These are phyloP conservation scores for Fusarium sp. DNA, from an alignment of 2,329 filamentous ascomycete species.

Conservation along the genomic window DNA sequence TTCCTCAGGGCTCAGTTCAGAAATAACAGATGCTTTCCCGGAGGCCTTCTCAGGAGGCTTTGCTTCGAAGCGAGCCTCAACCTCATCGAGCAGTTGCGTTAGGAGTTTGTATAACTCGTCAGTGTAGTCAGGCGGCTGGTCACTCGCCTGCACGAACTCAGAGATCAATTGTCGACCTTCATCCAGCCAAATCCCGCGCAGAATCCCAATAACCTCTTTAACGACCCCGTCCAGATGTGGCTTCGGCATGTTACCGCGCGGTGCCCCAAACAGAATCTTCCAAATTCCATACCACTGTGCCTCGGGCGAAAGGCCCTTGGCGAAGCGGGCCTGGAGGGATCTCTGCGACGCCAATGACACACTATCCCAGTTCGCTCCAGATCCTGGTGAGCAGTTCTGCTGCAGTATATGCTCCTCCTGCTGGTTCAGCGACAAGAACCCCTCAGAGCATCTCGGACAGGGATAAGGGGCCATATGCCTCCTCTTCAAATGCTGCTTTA, in stretches of 20 bases:
- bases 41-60: not conserved
- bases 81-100: not conserved
- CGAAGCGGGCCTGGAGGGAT: not conserved
- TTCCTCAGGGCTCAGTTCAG: not conserved
- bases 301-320: accelerated
- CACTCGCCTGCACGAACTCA: accelerated
- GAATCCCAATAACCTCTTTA: not conserved
- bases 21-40: accelerated
- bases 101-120: not conserved
- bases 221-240: not conserved
- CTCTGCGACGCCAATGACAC: not conserved
- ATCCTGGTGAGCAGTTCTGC: accelerated
- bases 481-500: not conserved
- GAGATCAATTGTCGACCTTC: accelerated
- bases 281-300: not conserved
- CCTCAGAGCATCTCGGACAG: not conserved
- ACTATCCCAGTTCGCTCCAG: not conserved
- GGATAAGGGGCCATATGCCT: not conserved
- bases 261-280: not conserved
- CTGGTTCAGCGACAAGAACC: accelerated
- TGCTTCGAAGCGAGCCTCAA: not conserved
- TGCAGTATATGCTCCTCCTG: not conserved
- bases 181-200: not conserved
- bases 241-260: not conserved
- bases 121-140: not conserved